Evolutionary conservation across 1,284 basidiomycete genomes (phyloP).

Genomic region (Tetrapyrgos nigripes): DNA sequence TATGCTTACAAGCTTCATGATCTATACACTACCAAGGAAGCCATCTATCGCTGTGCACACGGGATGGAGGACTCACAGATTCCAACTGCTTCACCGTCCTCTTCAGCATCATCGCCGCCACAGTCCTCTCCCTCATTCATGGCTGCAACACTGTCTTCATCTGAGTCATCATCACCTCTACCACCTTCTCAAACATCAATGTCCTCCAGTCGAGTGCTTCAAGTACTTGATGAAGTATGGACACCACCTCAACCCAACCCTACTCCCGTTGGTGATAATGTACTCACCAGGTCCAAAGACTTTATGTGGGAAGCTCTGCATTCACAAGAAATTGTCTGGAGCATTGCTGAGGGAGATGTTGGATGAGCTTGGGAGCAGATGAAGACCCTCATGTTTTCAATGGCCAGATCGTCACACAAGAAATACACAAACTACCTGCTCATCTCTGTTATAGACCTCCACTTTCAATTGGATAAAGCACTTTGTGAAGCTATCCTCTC

Average conservation of each 20-base stretch:
- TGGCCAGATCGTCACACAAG: slow-evolving; percentile 24
- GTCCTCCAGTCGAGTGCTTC: too few relatives aligned
- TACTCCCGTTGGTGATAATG: slow-evolving; percentile 20
- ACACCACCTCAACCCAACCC: too few relatives aligned
- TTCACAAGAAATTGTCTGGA: slow-evolving; percentile 18
- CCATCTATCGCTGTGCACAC: not conserved
- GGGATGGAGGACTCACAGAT: not conserved
- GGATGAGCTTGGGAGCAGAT: slow-evolving; percentile 26
- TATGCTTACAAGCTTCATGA: not conserved
- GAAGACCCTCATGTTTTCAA: slow-evolving; percentile 23
- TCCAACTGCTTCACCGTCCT: not conserved
- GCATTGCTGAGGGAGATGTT: slow-evolving; percentile 25
- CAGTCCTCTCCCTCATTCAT: too few relatives aligned
- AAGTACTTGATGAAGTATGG: too few relatives aligned
- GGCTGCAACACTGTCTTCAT: too few relatives aligned
- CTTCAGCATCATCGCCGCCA: too few relatives aligned
- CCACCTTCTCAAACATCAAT: too few relatives aligned
- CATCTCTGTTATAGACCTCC: slow-evolving; percentile 18
- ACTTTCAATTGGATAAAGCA: slow-evolving; percentile 18
- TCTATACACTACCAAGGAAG: not conserved
- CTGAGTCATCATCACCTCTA: too few relatives aligned
- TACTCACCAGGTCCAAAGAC: slow-evolving; percentile 18
- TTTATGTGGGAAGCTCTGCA: slow-evolving; percentile 20
- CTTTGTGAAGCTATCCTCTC: slow-evolving; percentile 12
- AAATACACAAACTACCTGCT: slow-evolving; percentile 27